Evolutionary conservation across 169 alveolate genomes (phyloP).

Genomic region (Theileria parva): DNA sequence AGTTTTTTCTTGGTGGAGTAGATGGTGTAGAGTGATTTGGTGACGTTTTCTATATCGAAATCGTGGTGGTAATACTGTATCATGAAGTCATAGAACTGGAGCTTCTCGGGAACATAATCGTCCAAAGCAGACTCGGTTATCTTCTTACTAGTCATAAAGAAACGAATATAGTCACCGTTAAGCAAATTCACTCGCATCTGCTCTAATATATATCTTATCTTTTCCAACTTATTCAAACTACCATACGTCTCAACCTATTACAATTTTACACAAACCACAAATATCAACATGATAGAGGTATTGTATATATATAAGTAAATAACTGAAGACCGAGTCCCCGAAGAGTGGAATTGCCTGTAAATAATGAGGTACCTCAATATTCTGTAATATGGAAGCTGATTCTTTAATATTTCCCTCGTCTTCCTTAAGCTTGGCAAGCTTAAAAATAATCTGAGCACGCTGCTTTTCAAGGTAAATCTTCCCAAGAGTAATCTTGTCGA

Average conservation of each 20-base stretch:
- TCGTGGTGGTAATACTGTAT: slow-evolving; percentile 70
- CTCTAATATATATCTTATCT: slow-evolving; percentile 70
- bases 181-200: slow-evolving; percentile 75
- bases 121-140: slow-evolving; percentile 66
- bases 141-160: slow-evolving; percentile 71
- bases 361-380: slow-evolving; percentile 47
- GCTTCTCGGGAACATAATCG: slow-evolving; percentile 52
- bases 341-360: not conserved
- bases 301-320: too few relatives aligned
- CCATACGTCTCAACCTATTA: slow-evolving; percentile 76
- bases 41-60: not conserved
- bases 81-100: slow-evolving; percentile 73
- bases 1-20: not conserved
- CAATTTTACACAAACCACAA: not conserved
- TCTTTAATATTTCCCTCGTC: slow-evolving; percentile 70
- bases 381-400: slow-evolving; percentile 71
- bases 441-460: slow-evolving; percentile 69
- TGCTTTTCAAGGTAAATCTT: slow-evolving; percentile 74
- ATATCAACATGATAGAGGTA: too few relatives aligned
- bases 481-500: slow-evolving; percentile 69
- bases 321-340: too few relatives aligned
- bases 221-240: slow-evolving; percentile 64
- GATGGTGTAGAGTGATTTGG: not conserved
- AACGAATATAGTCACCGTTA: slow-evolving; percentile 72
- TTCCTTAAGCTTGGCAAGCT: slow-evolving; percentile 69